Percentiles rank a stretch among this genome's conserved stretches.
phyloP scores from a whole-genome alignment of 768 basidiomycete species.

The Phylloporus sp. region DNA sequence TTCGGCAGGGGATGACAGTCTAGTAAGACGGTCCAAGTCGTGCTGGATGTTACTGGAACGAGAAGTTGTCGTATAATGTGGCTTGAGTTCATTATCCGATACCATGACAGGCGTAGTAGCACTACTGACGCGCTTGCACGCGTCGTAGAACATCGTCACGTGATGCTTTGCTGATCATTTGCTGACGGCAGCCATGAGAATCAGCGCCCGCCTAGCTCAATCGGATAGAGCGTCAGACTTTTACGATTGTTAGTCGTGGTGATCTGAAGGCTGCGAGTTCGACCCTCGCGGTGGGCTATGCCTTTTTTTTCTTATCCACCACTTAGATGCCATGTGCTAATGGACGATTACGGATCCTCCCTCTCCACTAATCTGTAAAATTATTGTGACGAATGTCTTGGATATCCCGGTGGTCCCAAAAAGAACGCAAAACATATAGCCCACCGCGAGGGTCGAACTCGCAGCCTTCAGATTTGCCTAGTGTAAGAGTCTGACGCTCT shows the following conservation, averaged over 20 bases:
- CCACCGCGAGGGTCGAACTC: constrained; percentile 63
- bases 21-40: not conserved
- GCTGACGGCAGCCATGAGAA: not conserved
- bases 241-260: constrained; percentile 39
- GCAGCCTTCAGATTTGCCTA: constrained; percentile 55
- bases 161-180: constrained; percentile 33
- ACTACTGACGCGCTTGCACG: constrained; percentile 10
- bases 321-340: too few relatives aligned
- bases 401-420: too few relatives aligned
- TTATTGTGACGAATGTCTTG: too few relatives aligned
- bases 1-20: not conserved
- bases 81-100: constrained; percentile 46
- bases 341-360: too few relatives aligned
- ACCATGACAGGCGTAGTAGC: constrained; percentile 21
- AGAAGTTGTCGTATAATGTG: constrained; percentile 17
- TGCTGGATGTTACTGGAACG: not conserved
- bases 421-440: constrained; percentile 30
- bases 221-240: constrained; percentile 67
- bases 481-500: constrained; percentile 62
- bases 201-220: constrained; percentile 57
- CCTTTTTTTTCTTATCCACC: not conserved
- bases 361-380: too few relatives aligned
- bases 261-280: constrained; percentile 82
- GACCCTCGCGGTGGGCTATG: constrained; percentile 78
- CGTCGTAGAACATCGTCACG: constrained; percentile 14